Base-by-base conservation (phyloP, 345 rosid species). In the Eucalyptus rudis region DNA sequence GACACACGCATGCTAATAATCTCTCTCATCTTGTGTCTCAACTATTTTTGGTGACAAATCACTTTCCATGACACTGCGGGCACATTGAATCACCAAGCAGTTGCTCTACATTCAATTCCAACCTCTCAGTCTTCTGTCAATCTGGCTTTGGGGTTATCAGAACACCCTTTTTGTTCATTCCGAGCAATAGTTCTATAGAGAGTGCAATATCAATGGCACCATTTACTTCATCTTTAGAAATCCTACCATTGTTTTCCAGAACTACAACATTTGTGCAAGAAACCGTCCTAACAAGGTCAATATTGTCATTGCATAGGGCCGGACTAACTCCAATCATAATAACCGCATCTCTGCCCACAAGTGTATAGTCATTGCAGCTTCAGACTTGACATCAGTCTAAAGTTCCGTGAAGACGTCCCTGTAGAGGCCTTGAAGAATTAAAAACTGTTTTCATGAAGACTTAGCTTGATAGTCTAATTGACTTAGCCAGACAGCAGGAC, bases 141-240 rank as follows among this genome's bases (percentile, higher is more conserved):
- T 95, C 95, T 86, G 91, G 95, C 86, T 93, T 95, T 25, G 94
- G 52, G 96, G 95, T 1, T 93, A 93, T 90, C 92, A 95, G 56
- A 95, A 94, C 91, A 95, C 96, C 7, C 90, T 95, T 56, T 94
- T 94, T 64, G 95, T 90, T 79, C 94, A 93, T 87, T 95, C 95
- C 5, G 89, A 93, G 7, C 49, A 94, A 36, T 95, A 95, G 87
- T 95, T 93, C 91, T 95, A 95, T 90, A 87, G 89, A 58, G 96
- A 95, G 51, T 94, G 97, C 51, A 54, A 92, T 91, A 91, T 94
- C 29, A 93, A 93, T n/a, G 97, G 97, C 12, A 93, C 95, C 0
- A 91, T 95, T 5, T 96, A 95, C 88, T 94, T 93, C 91, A 95
- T 95, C 40, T 95, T 95, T 15, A 94, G 96, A 4, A 94, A 95